Evolutionary conservation across 257 asterid genomes (phyloP), one percentile per base, ranked within the genome.

Genomic region (Nicotiana attenuata): DNA sequence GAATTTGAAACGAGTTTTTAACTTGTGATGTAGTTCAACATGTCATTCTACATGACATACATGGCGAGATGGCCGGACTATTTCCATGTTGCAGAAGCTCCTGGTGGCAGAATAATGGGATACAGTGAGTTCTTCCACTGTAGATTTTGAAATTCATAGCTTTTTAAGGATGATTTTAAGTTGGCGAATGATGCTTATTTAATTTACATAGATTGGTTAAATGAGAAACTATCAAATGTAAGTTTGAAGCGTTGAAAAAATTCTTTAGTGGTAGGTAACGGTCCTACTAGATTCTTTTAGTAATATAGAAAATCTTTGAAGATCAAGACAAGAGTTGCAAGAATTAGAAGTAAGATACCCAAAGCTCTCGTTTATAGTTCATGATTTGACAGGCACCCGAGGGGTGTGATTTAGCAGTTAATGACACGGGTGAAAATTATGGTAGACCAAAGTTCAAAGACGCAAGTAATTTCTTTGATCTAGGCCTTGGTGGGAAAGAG

Each of bases 41-140:
- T 89, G 90, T 84, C 98, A 68, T 94, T 96, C 83, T 94, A 94
- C 69, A 93, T 96, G 98, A 94, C 97, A 10, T 94, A 96, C 90
- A 81, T 96, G 93, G 98, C 98, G 8, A 90, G 98, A 82, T 96
- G 97, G 99, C 99, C 99, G 5, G 97, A 96, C 84, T 96, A 94
- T 85, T 96, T 96, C 68, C 97, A 94, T 52, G 97, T 94, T 8
- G 98, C 98, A 53, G 97, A 91, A 86, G 97, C 97, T 81, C 96
- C 97, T 15, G 98, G 97, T 56, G 85, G 90, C 80, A 89, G 87
- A 80, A 85, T 92, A 57, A 96, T 89, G 90, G 91, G 91, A 10
- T 89, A 89, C 84, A 89, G 89, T 88, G 47, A 81, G 91, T 82
- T 53, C 16, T 77, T 57, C 57, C 1, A 41, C 7, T 20, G 59